A percentile compares a stretch with the other conserved stretches of the same genome.
Evolutionary conservation across 2,329 filamentous ascomycete genomes (phyloP).

Genomic region (Sphaceloma murrayae): DNA sequence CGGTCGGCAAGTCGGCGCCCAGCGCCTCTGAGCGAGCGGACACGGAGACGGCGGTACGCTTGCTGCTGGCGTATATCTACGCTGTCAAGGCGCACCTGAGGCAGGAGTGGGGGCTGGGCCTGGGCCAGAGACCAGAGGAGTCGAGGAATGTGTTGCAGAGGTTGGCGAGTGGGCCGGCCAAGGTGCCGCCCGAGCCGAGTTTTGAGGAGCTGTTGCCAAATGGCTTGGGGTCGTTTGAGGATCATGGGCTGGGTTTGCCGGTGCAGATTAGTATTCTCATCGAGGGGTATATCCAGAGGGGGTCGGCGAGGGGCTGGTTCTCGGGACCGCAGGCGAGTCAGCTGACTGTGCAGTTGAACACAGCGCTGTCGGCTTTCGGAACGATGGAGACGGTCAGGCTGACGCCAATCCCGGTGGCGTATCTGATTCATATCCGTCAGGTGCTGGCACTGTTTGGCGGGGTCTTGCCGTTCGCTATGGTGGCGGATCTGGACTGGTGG

Average conservation of each 20-base stretch:
- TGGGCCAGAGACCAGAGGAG: constrained; percentile 20
- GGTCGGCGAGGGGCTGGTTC: constrained; percentile 49
- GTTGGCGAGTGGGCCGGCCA: constrained; percentile 23
- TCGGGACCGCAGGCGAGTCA: constrained; percentile 49
- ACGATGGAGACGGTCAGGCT: constrained; percentile 56
- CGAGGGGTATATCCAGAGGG: constrained; percentile 51
- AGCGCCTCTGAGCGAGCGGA: constrained; percentile 43
- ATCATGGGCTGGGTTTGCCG: constrained; percentile 49
- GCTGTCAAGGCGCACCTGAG: constrained; percentile 56
- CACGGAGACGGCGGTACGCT: constrained; percentile 49
- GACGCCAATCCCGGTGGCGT: constrained; percentile 56
- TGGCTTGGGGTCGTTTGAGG: constrained; percentile 38
- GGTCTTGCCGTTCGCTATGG: constrained; percentile 54
- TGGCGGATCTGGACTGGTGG: constrained; percentile 55
- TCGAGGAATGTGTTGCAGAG: constrained; percentile 21
- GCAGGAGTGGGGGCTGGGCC: constrained; percentile 49
- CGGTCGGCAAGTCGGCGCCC: constrained; percentile 23
- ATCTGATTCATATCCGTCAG: constrained; percentile 56
- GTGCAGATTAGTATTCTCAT: constrained; percentile 52
- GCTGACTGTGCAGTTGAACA: constrained; percentile 50
- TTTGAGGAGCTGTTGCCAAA: constrained; percentile 29
- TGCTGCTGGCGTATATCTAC: constrained; percentile 53
- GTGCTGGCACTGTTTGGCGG: constrained; percentile 52
- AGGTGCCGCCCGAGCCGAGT: constrained; percentile 25
- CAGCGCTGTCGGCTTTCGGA: constrained; percentile 49